phyloP scores from a whole-genome alignment of 2,329 filamentous ascomycete species.

The Alternaria rosae region DNA sequence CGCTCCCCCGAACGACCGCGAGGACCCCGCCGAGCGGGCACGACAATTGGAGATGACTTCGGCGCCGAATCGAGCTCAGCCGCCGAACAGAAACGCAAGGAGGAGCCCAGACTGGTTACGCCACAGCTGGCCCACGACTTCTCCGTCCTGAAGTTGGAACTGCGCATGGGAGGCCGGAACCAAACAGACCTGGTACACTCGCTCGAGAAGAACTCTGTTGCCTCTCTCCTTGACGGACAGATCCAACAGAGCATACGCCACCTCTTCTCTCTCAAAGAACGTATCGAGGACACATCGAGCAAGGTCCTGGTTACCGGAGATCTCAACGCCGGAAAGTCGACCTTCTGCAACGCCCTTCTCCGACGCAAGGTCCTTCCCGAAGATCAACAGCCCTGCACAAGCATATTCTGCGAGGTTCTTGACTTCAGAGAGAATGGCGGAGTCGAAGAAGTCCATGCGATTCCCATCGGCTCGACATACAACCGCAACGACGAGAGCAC shows the following conservation, averaged over 20 bases:
- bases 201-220: conserved; percentile 88
- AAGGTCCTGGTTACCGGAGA: conserved; percentile 97
- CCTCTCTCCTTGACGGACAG: conserved; percentile 88
- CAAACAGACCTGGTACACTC: conserved; percentile 94
- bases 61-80: conserved; percentile 76
- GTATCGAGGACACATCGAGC: conserved; percentile 96
- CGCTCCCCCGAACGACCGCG: conserved; percentile 57
- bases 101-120: conserved; percentile 84
- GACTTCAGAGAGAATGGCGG: conserved; percentile 90
- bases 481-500: conserved; percentile 92
- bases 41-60: conserved; percentile 66
- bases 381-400: conserved; percentile 97
- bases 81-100: conserved; percentile 66
- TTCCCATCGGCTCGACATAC: conserved; percentile 81
- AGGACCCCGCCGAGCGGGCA: conserved; percentile 72
- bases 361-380: conserved; percentile 92
- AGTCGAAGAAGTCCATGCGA: conserved; percentile 93
- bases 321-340: conserved; percentile 96
- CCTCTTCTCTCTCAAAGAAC: conserved; percentile 82
- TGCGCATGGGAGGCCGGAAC: conserved; percentile 85
- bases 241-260: conserved; percentile 94
- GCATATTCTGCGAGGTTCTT: conserved; percentile 96
- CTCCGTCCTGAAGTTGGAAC: conserved; percentile 90
- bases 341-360: conserved; percentile 96
- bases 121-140: conserved; percentile 96